These are phyloP conservation scores for Udeniomyces megalosporus DNA, from an alignment of 768 basidiomycete species.

Conservation along the genomic window DNA sequence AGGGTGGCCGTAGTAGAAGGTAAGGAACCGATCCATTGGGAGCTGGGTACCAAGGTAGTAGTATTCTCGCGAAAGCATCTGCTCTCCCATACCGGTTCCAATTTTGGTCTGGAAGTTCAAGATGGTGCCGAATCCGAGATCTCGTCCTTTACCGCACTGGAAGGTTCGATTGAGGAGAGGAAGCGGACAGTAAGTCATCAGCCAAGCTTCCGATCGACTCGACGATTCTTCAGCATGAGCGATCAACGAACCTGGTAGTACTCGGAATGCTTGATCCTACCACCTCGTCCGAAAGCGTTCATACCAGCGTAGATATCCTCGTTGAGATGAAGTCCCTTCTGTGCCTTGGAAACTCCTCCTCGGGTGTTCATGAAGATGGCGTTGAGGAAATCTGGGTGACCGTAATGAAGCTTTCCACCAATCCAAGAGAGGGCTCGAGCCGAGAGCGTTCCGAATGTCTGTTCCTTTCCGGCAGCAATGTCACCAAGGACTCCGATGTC, in stretches of 20 bases:
- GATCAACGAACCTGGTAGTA: constrained; percentile 54
- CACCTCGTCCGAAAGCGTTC: constrained; percentile 93
- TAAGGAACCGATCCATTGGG: constrained; percentile 94
- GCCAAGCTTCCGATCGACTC: background rate
- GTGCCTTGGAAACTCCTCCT: constrained; percentile 95
- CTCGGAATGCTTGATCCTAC: constrained; percentile 95
- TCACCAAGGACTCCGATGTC: constrained; percentile 96
- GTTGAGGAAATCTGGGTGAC: constrained; percentile 98
- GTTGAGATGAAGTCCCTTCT: constrained; percentile 97
- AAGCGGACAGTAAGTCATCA: background rate
- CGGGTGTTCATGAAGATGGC: constrained; percentile 95
- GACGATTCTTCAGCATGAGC: background rate
- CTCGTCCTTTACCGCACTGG: constrained; percentile 84
- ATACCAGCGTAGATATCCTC: constrained; percentile 99
- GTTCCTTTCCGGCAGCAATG: constrained; percentile 96
- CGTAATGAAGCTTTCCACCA: constrained; percentile 95
- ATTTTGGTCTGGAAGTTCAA: constrained; percentile 99
- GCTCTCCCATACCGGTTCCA: constrained; percentile 99
- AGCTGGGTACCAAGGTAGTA: constrained; percentile 97
- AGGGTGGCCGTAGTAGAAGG: constrained; percentile 98
- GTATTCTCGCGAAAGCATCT: constrained; percentile 97
- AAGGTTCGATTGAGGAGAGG: background rate
- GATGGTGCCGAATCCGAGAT: constrained; percentile 96
- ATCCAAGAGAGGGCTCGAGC: constrained; percentile 93
- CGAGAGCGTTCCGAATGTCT: constrained; percentile 96